Base-by-base conservation (phyloP, 2,329 filamentous ascomycete species). In the Sphaerulina populicola region DNA sequence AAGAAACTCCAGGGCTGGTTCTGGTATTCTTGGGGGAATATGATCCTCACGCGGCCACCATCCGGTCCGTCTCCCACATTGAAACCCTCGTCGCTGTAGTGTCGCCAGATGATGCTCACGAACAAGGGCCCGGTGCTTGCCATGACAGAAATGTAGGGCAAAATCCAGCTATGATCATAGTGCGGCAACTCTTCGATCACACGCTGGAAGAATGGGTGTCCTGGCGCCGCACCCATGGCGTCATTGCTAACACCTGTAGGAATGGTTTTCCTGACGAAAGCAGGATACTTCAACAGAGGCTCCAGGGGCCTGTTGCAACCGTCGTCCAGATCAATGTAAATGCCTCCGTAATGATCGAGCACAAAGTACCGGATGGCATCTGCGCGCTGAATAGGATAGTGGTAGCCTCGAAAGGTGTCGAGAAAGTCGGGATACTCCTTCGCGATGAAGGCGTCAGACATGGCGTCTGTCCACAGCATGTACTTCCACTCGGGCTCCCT, bases 201-300 rank as follows among this genome's bases (percentile, higher is more conserved):
- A 44, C 76, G 74, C 45, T 82, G 72, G 73, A 88, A 88, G 72
- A 87, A 87, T 0, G 85, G 85, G 61, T 90, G 86, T 54, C 81
- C 76, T 0, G 83, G 80, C 0, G 86, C 76, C 12, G 84, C 72
- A 44, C 84, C 84, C 85, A 90, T 88, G 37, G 82, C 83, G 62
- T 90, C 86, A 71, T 90, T 90, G 58, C 82, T 86, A 60, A 90
- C 86, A 56, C 86, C 86, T 1, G 86, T 90, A 2, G 86, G 86
- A 2, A 77, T 72, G 0, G 86, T 90, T 57, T 81, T 79, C 57
- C 83, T 80, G 11, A 86, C 74, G 78, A 82, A 87, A 38, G 83
- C 81, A 14, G 80, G 80, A 68, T 86, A 87, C 45, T 75, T 71
- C 80, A 87, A 62, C 79, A 83, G 51, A 50, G 65, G 62, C 61